Base-by-base conservation (phyloP, 2,329 filamentous ascomycete species). In the Pyrenophora seminiperda region DNA sequence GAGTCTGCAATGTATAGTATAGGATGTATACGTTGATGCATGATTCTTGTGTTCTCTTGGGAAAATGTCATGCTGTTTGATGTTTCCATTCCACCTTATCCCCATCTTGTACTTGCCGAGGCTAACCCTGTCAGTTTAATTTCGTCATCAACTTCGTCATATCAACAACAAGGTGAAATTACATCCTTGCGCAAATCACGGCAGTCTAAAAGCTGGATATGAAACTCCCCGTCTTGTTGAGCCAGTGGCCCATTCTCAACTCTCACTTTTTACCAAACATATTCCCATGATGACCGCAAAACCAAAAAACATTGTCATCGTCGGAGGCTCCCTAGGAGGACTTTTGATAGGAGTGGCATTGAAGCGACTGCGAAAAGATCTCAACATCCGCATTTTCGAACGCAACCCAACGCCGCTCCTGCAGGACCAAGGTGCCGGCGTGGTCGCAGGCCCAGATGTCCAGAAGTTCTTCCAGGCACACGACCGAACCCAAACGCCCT, bases 391-490 rank as follows among this genome's bases (percentile, higher is more conserved):
- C 17, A 60, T 68, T 24, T 54, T 68, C 34, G 63, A 66, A 22
- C 56, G 63, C 5, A 67, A 66, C 18, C 57, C 60, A 3, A 63
- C 61, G 10, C 56, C 58, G 2, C 50, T 66, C 4, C 58, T 66
- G 5, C 63, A 67, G 10, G 58, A 65, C n/a, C 62, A 66, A 39
- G 64, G 60, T n/a, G 65, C 64, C 27, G 62, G 65, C 19, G 50
- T 68, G 1, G 62, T 65, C 7, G 63, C 63, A 5, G 58, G 60
- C 13, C 41, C 42, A 2, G 62, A 64, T 38, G 52, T 58, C 6
- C 59, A 59, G n/a, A 42, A 56, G 1, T 64, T 67, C 42, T 66
- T 67, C 48, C 46, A 54, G 10, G 53, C 29, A 11, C 47, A 63
- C 40, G 63, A 66, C 40, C 53, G 50, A 3, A 61, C 53, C n/a